A percentile compares a stretch with the other conserved stretches of the same genome.
phyloP scores from a whole-genome alignment of 305 asterid species.

The Rubia occidens region DNA sequence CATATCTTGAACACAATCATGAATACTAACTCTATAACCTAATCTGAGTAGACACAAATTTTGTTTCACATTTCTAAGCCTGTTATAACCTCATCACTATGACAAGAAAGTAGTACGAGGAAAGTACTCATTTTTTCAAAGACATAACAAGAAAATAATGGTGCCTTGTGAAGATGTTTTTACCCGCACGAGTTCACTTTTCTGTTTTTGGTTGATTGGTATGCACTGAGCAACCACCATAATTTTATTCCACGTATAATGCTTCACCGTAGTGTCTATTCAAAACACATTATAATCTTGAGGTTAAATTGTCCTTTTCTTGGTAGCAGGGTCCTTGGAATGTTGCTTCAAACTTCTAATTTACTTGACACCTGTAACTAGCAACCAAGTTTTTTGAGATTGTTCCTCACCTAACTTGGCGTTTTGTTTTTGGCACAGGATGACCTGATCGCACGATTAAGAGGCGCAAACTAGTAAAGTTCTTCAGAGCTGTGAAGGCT shows the following conservation, averaged over 20 bases:
- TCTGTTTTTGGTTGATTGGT: not conserved
- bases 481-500: not conserved
- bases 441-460: slow-evolving; percentile 21
- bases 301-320: not conserved
- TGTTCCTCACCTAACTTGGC: not conserved
- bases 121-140: not conserved
- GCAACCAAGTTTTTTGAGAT: too few relatives aligned
- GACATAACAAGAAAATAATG: not conserved
- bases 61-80: not conserved
- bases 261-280: not conserved
- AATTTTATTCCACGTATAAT: not conserved
- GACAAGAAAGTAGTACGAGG: not conserved
- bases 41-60: not conserved
- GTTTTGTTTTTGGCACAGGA: slow-evolving; percentile 11
- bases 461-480: slow-evolving; percentile 15
- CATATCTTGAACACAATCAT: not conserved
- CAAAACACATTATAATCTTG: not conserved
- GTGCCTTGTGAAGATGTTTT: not conserved
- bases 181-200: not conserved
- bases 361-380: not conserved
- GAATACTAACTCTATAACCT: not conserved
- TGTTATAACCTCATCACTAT: not conserved
- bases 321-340: not conserved
- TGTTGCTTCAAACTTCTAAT: not conserved
- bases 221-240: not conserved